Evolutionary conservation across 768 basidiomycete species (phyloP).

Genomic region (Crassisporium funariophilum): DNA sequence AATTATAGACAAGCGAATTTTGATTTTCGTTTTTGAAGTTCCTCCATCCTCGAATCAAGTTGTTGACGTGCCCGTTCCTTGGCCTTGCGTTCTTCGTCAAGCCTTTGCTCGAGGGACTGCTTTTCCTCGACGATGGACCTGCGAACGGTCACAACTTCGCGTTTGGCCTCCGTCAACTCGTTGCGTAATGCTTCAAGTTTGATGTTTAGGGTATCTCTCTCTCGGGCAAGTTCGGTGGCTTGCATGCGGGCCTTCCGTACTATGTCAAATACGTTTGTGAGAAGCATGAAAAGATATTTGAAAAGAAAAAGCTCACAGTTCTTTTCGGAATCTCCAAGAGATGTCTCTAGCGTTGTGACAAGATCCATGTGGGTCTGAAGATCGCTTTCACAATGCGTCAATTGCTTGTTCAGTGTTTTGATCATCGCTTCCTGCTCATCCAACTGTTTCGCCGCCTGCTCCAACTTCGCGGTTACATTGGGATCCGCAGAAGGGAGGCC

Average conservation of each 20-base stretch:
- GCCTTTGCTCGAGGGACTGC: slow-evolving; percentile 76
- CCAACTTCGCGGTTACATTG: slow-evolving; percentile 60
- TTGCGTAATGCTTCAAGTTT: slow-evolving; percentile 69
- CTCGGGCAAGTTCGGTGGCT: slow-evolving; percentile 84
- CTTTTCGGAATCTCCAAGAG: slow-evolving; percentile 90
- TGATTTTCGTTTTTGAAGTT: slow-evolving; percentile 81
- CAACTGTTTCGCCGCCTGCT: slow-evolving; percentile 73
- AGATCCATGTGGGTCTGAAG: slow-evolving; percentile 91
- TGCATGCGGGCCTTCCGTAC: slow-evolving; percentile 95
- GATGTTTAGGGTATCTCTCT: slow-evolving; percentile 72
- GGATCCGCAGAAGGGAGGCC: slow-evolving; percentile 47
- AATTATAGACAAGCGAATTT: slow-evolving; percentile 87
- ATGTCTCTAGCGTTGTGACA: slow-evolving; percentile 80
- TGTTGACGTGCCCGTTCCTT: slow-evolving; percentile 89
- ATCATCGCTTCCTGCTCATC: slow-evolving; percentile 91
- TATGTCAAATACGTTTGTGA: slow-evolving; percentile 29
- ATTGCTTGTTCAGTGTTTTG: slow-evolving; percentile 90
- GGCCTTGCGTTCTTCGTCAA: slow-evolving; percentile 86
- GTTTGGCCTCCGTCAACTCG: slow-evolving; percentile 77
- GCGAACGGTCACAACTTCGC: slow-evolving; percentile 76
- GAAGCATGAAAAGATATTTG: slow-evolving; percentile 1
- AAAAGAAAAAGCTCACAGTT: slow-evolving; percentile 62
- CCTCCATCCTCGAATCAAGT: slow-evolving; percentile 86
- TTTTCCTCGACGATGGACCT: slow-evolving; percentile 87
- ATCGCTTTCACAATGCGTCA: slow-evolving; percentile 92